A percentile compares a stretch with the other conserved stretches of the same genome.
Conservation (phyloP, 805 yeast genomes). For the Hemisphaericaspora nanyangensis region DNA sequence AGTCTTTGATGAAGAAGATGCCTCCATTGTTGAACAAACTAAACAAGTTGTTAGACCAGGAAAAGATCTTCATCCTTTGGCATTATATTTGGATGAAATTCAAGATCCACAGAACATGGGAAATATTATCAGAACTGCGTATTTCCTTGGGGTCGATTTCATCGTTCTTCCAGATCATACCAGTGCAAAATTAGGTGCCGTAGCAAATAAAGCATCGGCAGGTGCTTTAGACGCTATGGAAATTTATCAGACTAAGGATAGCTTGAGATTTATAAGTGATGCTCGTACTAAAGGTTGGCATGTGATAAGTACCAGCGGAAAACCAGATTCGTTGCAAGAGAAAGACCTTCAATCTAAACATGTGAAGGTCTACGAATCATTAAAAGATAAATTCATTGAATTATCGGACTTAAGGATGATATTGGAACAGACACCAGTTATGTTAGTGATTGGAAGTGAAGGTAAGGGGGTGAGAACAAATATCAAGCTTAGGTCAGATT, state of each 20-base stretch:
- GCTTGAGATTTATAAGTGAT: constrained; percentile 58
- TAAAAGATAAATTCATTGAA: constrained; percentile 33
- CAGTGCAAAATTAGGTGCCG: constrained; percentile 73
- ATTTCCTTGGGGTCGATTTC: constrained; percentile 79
- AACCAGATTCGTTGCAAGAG: constrained; percentile 18
- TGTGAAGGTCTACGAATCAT: constrained; percentile 22
- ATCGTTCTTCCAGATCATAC: constrained; percentile 64
- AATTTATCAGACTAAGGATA: constrained; percentile 54
- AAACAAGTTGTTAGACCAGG: constrained; percentile 13
- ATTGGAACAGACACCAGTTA: constrained; percentile 50
- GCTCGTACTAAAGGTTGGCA: constrained; percentile 65
- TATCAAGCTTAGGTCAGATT: constrained; percentile 55
- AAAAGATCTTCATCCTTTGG: constrained; percentile 48
- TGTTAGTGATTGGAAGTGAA: constrained; percentile 81
- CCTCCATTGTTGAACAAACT: constrained; percentile 7
- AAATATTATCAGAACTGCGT: constrained; percentile 75
- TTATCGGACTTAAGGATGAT: constrained; percentile 42
- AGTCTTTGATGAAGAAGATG: constrained; percentile 16
- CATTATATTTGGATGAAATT: constrained; percentile 71
- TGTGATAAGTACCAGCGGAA: constrained; percentile 58
- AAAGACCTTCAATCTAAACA: constrained; percentile 19
- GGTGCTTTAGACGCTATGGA: constrained; percentile 80
- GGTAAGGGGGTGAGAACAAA: constrained; percentile 77
- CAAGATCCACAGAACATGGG: constrained; percentile 89
- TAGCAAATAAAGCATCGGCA: constrained; percentile 73